Conservation (phyloP, 345 rosid genomes). For the Salix viminalis region DNA sequence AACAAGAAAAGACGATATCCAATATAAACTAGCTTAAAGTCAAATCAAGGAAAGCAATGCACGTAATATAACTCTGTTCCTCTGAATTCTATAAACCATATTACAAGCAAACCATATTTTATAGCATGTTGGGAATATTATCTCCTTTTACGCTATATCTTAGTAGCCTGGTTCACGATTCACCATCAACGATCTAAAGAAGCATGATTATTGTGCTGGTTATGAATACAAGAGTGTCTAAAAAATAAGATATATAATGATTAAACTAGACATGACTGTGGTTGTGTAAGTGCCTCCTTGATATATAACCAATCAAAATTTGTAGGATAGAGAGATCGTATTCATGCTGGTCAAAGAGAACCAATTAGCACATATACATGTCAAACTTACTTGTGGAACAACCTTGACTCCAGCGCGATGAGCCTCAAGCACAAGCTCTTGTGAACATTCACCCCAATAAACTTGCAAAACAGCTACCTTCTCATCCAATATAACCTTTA, state of each 20-base stretch:
- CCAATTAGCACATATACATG: background rate
- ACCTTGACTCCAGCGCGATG: conserved; percentile 64
- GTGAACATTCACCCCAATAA: conserved; percentile 75
- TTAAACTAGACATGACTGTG: background rate
- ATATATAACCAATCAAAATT: background rate
- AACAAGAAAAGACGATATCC: background rate
- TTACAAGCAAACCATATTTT: background rate
- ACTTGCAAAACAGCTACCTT: conserved; percentile 73
- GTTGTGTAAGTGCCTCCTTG: too few species aligned
- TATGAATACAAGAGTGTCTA: background rate
- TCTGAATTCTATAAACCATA: background rate
- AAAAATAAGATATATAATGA: background rate
- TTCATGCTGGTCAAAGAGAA: background rate
- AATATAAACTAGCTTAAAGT: background rate
- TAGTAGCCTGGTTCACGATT: background rate
- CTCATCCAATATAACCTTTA: conserved; percentile 62
- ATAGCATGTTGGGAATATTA: background rate
- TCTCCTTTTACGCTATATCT: background rate
- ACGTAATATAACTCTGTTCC: background rate
- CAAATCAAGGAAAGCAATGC: background rate
- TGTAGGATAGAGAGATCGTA: background rate
- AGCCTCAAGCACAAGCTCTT: conserved; percentile 59
- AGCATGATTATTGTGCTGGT: too few species aligned
- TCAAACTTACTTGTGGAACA: conserved; percentile 65
- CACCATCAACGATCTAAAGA: background rate